Percentiles rank a stretch among this genome's conserved stretches.
phyloP scores from a whole-genome alignment of 108 stramenopile genomes.

The Nitzschia inconspicua region DNA sequence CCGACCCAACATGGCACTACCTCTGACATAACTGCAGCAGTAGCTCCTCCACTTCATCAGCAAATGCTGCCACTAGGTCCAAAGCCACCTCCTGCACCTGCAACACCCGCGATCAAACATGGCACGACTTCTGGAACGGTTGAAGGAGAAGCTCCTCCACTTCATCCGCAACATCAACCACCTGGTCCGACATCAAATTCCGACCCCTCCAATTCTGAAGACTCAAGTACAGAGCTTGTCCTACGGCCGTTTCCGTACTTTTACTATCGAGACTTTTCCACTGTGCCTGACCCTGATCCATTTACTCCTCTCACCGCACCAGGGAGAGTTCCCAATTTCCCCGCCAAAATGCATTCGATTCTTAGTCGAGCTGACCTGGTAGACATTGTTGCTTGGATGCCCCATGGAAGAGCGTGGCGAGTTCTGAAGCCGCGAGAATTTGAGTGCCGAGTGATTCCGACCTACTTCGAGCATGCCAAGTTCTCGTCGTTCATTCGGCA shows the following conservation, averaged over 20 bases:
- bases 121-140: no score
- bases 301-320: conserved; percentile 53
- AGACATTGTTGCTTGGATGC: conserved; percentile 64
- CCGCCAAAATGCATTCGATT: conserved; percentile 75
- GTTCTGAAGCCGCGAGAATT: conserved; percentile 75
- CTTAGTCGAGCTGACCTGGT: conserved; percentile 48
- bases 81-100: no score
- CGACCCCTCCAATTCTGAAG: no score
- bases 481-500: conserved; percentile 65
- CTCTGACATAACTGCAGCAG: no score
- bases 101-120: no score
- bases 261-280: conserved; percentile 57
- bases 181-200: no score
- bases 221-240: background rate
- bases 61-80: no score
- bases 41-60: no score
- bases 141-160: no score
- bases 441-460: conserved; percentile 51
- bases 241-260: conserved; percentile 40
- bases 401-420: conserved; percentile 70
- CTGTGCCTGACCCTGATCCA: conserved; percentile 54
- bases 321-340: conserved; percentile 67
- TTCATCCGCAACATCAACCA: no score
- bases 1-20: no score
- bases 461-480: conserved; percentile 67